A percentile compares a stretch with the other conserved stretches of the same genome.
Conservation (phyloP, 2,329 filamentous ascomycete species). For the Coniochaeta pulveracea region DNA sequence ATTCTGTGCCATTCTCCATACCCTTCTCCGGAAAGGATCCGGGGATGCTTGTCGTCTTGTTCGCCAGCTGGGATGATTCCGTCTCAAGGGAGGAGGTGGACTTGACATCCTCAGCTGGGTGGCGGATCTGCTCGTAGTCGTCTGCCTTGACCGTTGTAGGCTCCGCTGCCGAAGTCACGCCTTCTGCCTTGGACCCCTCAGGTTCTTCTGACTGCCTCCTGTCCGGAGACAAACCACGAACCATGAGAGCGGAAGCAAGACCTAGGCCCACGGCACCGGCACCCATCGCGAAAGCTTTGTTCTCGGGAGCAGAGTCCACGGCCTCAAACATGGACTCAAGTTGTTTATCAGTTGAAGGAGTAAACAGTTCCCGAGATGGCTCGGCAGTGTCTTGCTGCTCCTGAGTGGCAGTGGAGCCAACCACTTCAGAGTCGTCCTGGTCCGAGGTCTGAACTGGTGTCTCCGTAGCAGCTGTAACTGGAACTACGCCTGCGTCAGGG, state of each 20-base stretch:
- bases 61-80: slow-evolving; percentile 10
- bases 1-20: slow-evolving; percentile 11
- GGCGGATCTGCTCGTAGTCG: not conserved
- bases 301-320: too few relatives aligned
- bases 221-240: not conserved
- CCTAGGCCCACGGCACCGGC: not conserved
- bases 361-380: too few relatives aligned
- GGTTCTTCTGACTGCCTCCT: not conserved
- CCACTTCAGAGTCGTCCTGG: too few relatives aligned
- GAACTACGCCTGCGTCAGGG: too few relatives aligned
- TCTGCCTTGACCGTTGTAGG: not conserved
- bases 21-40: slow-evolving; percentile 14
- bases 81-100: slow-evolving; percentile 7
- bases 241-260: not conserved
- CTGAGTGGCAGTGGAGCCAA: too few relatives aligned
- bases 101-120: slow-evolving; percentile 6
- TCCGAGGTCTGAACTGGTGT: too few relatives aligned
- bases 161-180: too few relatives aligned
- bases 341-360: too few relatives aligned
- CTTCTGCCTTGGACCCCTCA: too few relatives aligned
- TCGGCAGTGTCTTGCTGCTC: too few relatives aligned
- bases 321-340: too few relatives aligned
- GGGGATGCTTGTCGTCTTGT: slow-evolving; percentile 12
- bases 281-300: not conserved
- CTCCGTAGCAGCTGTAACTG: too few relatives aligned